Evolutionary conservation across 108 stramenopile genomes (phyloP).

Genomic region (Nitzschia sp.): DNA sequence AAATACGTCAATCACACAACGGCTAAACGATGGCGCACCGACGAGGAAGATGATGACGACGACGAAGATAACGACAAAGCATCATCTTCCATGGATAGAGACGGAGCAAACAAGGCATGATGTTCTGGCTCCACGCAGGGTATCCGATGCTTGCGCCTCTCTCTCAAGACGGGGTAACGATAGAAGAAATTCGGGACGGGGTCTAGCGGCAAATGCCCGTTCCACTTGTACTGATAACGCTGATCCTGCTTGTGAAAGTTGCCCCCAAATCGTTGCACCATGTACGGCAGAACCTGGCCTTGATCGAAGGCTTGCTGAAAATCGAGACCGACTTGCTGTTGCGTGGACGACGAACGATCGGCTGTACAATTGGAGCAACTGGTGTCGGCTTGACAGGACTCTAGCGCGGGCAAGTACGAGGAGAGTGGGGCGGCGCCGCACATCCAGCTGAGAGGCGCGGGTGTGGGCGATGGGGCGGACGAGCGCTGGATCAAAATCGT

Average conservation of each 20-base stretch:
- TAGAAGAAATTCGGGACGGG: constrained; percentile 1
- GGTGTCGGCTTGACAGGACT: neutral
- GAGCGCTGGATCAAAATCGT: neutral
- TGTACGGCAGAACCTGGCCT: neutral
- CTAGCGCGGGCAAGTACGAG: neutral
- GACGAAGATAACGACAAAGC: neutral
- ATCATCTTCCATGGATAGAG: neutral
- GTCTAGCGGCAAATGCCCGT: constrained; percentile 2
- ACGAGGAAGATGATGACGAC: neutral
- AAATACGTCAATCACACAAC: no score
- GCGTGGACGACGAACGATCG: neutral
- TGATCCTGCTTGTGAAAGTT: neutral
- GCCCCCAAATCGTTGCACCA: neutral
- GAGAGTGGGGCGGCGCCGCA: no score
- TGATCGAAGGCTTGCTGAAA: neutral
- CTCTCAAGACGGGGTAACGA: neutral
- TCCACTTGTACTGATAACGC: neutral
- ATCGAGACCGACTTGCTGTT: no score
- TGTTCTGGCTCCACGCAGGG: neutral
- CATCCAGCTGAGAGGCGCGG: neutral
- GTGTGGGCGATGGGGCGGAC: neutral
- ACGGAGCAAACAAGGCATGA: constrained; percentile 1
- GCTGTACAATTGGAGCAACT: neutral
- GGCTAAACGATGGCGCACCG: neutral
- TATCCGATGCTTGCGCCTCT: neutral